Base-by-base conservation (phyloP, 2,329 filamentous ascomycete species). In the Leptodontidium sp. region DNA sequence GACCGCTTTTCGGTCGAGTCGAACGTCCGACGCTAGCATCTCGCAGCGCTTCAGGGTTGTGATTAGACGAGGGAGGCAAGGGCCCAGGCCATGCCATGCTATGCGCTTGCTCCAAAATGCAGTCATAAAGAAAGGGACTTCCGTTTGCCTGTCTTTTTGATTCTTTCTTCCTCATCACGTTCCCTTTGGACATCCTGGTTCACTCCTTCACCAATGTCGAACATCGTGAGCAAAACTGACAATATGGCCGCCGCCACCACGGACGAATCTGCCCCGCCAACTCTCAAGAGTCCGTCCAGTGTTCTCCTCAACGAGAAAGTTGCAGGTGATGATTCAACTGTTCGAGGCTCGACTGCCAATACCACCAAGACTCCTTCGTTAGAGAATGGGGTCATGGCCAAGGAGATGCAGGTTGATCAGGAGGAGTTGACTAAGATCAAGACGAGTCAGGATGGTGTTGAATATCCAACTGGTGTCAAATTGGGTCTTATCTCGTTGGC, bases 381-480 rank as follows among this genome's bases (percentile, higher is more conserved):
- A 15, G 35, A 57, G 40, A n/a, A 40, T 8, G 32, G 5, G 8
- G 50, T 26, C 8, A 4, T 21, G 29, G 55, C 26, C n/a, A 53
- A 65, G 55, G 55, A 24, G 35, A 40, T 17, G 68, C 68, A 14
- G 67, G 69, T 35, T 15, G 47, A 50, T 11, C 62, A 67, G 15
- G 66, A 57, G 1, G 75, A 75, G 12, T 61, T 78, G 57, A 66
- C 68, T 0, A 74, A 65, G 29, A 70, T 77, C 55, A 75, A 73
- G 64, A 77, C 75, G 1, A 75, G 72, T 65, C 74, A 72, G n/a
- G 75, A 76, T 17, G 73, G 73, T 5, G 61, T 72, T 0, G 76
- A 76, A 62, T 78, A 78, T 69, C 76, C 76, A 8, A 76, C 74
- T 35, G 76, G 76, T 17, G 38, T 74, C 7, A 76, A 74, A 32